These are phyloP conservation scores for Penicillium lagena DNA, from an alignment of 495 filamentous ascomycete species.

Conservation along the genomic window DNA sequence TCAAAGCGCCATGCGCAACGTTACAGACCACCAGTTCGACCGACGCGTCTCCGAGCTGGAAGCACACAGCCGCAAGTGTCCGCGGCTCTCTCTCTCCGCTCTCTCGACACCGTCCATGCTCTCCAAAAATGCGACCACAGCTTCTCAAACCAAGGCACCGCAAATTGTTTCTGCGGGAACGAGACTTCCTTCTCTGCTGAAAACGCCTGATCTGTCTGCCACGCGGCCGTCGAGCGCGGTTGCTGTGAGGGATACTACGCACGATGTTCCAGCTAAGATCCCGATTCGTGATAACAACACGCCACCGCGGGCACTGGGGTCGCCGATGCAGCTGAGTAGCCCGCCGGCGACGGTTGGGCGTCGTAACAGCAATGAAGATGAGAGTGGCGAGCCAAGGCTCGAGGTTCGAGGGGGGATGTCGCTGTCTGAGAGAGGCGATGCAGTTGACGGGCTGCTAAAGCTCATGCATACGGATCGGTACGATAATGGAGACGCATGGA, in stretches of 20 bases:
- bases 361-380: neutral
- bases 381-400: conserved; percentile 5
- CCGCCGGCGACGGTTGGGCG: conserved; percentile 26
- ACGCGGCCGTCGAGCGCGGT: too few relatives aligned
- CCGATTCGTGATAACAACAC: conserved; percentile 20
- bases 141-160: conserved; percentile 17
- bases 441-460: conserved; percentile 36
- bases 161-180: conserved; percentile 16
- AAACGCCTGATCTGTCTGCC: conserved; percentile 16
- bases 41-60: conserved; percentile 40
- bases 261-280: conserved; percentile 14
- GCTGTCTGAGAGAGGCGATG: conserved; percentile 33
- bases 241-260: neutral
- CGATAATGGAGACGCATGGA: conserved; percentile 13
- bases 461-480: conserved; percentile 30
- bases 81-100: conserved; percentile 23
- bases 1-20: conserved; percentile 40
- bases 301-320: conserved; percentile 12
- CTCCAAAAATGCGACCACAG: conserved; percentile 12
- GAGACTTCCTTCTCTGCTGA: conserved; percentile 12
- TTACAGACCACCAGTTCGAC: conserved; percentile 35
- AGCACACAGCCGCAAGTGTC: conserved; percentile 37
- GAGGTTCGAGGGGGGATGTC: conserved; percentile 11
- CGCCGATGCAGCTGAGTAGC: conserved; percentile 35
- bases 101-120: conserved; percentile 11